Percentiles rank a stretch among this genome's conserved stretches.
phyloP scores from a whole-genome alignment of 2,329 filamentous ascomycete genomes.

The Fusarium sp. region DNA sequence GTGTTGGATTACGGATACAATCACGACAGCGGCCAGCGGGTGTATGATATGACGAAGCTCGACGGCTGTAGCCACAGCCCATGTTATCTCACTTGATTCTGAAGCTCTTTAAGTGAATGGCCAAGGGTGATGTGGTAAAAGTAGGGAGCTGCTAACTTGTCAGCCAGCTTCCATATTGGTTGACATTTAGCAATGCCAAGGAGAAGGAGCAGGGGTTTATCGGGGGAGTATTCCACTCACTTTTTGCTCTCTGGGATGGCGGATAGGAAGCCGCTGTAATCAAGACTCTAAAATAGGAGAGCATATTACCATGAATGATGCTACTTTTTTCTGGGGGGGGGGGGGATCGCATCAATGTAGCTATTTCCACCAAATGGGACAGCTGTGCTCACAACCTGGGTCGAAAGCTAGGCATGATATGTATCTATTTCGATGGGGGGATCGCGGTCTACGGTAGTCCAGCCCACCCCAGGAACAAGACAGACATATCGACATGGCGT shows the following conservation, averaged over 20 bases:
- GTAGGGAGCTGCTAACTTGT: background rate
- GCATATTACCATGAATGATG: constrained; percentile 21
- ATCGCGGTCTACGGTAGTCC: background rate
- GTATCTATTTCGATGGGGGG: background rate
- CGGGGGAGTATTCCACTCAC: constrained; percentile 15
- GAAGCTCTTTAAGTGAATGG: background rate
- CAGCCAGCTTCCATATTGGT: constrained; percentile 24
- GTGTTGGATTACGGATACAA: background rate
- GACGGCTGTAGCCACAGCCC: background rate
- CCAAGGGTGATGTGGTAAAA: background rate
- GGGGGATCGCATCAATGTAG: background rate
- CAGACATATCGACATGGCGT: constrained; percentile 6
- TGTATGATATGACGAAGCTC: background rate
- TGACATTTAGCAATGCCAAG: constrained; percentile 31
- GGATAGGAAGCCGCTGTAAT: constrained; percentile 3
- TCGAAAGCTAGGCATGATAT: constrained; percentile 2
- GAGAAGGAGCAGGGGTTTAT: constrained; percentile 33
- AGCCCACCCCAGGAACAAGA: constrained; percentile 19
- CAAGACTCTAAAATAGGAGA: constrained; percentile 4
- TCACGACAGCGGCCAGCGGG: background rate
- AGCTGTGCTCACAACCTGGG: constrained; percentile 7
- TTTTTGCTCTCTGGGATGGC: constrained; percentile 15
- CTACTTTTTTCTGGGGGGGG: constrained; percentile 16
- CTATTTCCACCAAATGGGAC: constrained; percentile 5
- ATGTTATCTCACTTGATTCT: background rate